Evolutionary conservation across 2,329 filamentous ascomycete genomes (phyloP).

Genomic region (Ambrosiella cleistominuta): DNA sequence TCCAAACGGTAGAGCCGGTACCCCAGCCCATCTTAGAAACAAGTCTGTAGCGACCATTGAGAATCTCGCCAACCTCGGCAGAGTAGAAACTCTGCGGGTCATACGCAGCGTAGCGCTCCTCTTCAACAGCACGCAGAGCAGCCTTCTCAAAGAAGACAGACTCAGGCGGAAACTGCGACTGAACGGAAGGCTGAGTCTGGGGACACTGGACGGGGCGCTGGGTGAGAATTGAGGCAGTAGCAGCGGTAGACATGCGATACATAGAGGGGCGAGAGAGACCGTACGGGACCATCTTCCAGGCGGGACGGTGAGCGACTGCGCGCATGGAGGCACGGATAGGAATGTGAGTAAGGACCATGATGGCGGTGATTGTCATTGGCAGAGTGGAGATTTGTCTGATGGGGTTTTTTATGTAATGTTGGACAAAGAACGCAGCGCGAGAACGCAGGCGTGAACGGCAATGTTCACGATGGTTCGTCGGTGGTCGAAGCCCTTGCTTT

Average conservation of each 20-base stretch:
- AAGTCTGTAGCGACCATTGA: constrained; percentile 22
- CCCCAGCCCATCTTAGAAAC: constrained; percentile 24
- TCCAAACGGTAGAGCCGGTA: constrained; percentile 24
- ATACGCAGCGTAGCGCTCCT: constrained; percentile 17
- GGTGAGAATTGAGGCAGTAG: neutral
- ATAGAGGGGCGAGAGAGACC: neutral
- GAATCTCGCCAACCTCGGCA: constrained; percentile 19
- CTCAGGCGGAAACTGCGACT: neutral
- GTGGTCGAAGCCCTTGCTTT: neutral
- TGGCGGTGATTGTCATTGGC: neutral
- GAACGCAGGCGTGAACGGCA: neutral
- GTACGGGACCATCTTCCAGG: constrained; percentile 4
- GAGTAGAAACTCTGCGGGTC: constrained; percentile 19
- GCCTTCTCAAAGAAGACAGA: constrained; percentile 4
- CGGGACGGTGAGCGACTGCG: constrained; percentile 7
- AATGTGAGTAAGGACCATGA: neutral
- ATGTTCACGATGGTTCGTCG: neutral
- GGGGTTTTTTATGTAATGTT: neutral
- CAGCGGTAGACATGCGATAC: neutral
- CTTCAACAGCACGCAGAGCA: constrained; percentile 15
- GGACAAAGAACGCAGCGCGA: neutral
- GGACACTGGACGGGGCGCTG: neutral
- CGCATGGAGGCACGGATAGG: neutral
- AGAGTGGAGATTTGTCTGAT: neutral
- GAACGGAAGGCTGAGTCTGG: neutral